Conservation (phyloP, 345 rosid species). For the Clausena lansium region DNA sequence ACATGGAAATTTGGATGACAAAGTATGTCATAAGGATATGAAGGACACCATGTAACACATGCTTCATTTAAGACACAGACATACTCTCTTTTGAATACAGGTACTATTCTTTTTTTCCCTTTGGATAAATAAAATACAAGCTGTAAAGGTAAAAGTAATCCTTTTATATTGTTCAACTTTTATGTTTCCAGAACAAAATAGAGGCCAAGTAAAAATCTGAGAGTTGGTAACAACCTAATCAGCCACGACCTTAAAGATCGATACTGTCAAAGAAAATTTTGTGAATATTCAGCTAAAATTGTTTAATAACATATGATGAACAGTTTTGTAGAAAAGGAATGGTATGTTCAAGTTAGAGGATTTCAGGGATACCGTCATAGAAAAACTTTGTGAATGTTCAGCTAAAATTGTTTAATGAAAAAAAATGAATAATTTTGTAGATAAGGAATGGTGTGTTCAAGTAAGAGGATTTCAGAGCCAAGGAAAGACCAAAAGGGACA, state of each 20-base stretch:
- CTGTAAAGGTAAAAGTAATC: not conserved
- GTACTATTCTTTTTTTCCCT: not conserved
- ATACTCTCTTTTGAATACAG: not conserved
- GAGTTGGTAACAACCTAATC: not conserved
- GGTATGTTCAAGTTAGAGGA: not conserved
- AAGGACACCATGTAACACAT: not conserved
- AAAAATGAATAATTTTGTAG: not conserved
- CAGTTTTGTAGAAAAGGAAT: not conserved
- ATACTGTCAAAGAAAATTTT: not conserved
- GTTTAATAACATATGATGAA: not conserved
- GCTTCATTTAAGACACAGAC: not conserved
- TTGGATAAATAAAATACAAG: not conserved
- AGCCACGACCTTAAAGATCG: not conserved
- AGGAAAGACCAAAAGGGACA: not conserved
- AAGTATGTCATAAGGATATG: not conserved
- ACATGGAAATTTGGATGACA: not conserved
- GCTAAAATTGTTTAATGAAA: not conserved
- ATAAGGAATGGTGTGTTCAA: not conserved
- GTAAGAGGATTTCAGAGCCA: not conserved
- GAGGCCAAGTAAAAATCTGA: not conserved
- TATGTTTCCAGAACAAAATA: not conserved
- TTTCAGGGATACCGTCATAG: not conserved
- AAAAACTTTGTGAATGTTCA: not conserved
- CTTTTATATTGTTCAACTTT: not conserved
- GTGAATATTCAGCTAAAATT: not conserved